Conservation (phyloP, 768 basidiomycete genomes). For the Phaeotremella fagi region DNA sequence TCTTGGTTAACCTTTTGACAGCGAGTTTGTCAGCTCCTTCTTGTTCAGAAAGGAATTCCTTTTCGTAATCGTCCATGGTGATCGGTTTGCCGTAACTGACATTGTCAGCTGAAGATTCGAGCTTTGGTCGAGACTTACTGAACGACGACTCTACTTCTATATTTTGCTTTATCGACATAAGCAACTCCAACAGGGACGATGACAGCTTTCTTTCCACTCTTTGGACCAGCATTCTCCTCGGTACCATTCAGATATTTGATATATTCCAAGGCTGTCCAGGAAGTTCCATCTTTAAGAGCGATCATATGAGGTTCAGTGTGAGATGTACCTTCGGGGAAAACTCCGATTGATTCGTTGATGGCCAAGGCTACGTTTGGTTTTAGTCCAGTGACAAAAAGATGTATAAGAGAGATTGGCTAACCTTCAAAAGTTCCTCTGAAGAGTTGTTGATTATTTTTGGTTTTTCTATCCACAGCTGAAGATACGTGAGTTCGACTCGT, state of each 20-base stretch:
- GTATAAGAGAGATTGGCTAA: too few relatives aligned
- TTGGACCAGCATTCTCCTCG: slow-evolving; percentile 35
- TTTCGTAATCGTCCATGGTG: slow-evolving; percentile 64
- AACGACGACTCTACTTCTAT: slow-evolving; percentile 73
- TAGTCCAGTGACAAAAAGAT: too few relatives aligned
- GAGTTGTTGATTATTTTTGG: slow-evolving; percentile 79
- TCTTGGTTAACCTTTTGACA: slow-evolving; percentile 77
- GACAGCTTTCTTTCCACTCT: slow-evolving; percentile 54
- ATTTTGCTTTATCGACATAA: slow-evolving; percentile 94
- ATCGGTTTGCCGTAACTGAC: slow-evolving; percentile 79
- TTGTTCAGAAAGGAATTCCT: slow-evolving; percentile 66
- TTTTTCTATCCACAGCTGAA: slow-evolving; percentile 83
- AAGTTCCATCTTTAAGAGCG: slow-evolving; percentile 79
- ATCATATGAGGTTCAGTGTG: slow-evolving; percentile 92
- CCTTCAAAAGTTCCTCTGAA: slow-evolving; percentile 82
- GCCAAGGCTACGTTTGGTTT: slow-evolving; percentile 65
- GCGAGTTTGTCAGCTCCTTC: slow-evolving; percentile 70
- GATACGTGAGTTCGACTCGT: slow-evolving; percentile 8
- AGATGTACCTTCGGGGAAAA: slow-evolving; percentile 58
- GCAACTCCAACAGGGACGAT: slow-evolving; percentile 84
- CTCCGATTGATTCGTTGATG: slow-evolving; percentile 74
- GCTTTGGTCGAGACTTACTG: slow-evolving; percentile 28
- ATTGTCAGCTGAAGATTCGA: background rate
- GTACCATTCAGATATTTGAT: slow-evolving; percentile 60
- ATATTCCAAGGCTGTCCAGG: slow-evolving; percentile 94